Evolutionary conservation across 176 grass and related monocot genomes (phyloP).

Genomic region (Carex scoparia): DNA sequence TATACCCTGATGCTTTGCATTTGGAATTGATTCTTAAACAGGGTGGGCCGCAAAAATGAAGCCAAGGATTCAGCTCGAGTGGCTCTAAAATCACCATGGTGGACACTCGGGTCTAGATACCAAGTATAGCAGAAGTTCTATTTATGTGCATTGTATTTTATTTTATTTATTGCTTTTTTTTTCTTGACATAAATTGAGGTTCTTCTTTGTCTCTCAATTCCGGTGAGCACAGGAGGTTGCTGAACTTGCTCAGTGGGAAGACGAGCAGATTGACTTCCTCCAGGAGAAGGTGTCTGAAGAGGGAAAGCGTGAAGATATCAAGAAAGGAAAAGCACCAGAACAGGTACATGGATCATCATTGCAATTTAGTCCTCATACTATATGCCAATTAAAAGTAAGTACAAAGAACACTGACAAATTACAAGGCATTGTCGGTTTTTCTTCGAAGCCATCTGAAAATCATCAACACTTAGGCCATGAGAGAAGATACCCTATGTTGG

Average conservation of each 20-base stretch:
- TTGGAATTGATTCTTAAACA: constrained; percentile 22
- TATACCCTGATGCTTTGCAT: background rate
- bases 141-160: background rate
- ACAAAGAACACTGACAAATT: background rate
- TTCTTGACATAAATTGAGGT: background rate
- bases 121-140: constrained; percentile 44
- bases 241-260: constrained; percentile 90
- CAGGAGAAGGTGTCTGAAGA: constrained; percentile 81
- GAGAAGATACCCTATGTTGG: background rate
- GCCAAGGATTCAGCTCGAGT: constrained; percentile 86
- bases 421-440: background rate
- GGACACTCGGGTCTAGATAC: constrained; percentile 85
- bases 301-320: constrained; percentile 73
- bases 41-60: constrained; percentile 76
- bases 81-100: constrained; percentile 93
- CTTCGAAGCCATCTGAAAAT: background rate
- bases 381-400: background rate
- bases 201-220: background rate
- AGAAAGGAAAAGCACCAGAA: constrained; percentile 91
- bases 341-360: constrained; percentile 37
- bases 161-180: background rate
- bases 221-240: constrained; percentile 65
- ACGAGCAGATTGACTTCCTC: constrained; percentile 94
- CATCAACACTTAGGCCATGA: background rate
- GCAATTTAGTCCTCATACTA: background rate